Evolutionary conservation across 371 early-diverging fungal genomes (phyloP), one percentile per base, ranked within the genome.

Genomic region (Funneliformis caledonium): DNA sequence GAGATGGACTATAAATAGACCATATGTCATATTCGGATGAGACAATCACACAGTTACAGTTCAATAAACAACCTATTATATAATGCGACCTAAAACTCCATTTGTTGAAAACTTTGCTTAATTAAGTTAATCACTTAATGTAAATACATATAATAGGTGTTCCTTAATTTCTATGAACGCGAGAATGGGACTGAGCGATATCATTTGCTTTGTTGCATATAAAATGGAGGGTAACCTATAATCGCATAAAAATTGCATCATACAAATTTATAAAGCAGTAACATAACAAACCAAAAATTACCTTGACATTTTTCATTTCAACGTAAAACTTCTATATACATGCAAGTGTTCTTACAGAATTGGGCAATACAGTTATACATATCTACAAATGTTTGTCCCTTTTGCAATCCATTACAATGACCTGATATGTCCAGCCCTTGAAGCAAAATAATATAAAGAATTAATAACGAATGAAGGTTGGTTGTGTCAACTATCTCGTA

Each of bases 321-420:
- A 75, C n/a, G 9, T 33, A 75, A 19, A 75, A 75, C 2, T 75
- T 75, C 60, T 75, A 61, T 19, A 75, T 1, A 42, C 22, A 60
- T 61, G 60, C 62, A n/a, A 75, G 76, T 61, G 76, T 75, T 75
- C 42, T 75, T 75, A n/a, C 60, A 12, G 76, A 75, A 75, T 75
- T 75, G 61, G 62, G 76, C 42, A 75, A 61, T 8, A 75, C n/a
- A 75, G 60, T 45, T 75, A 43, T 3, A 61, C 76, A 61, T 61
- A 75, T 19, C 76, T 22, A 60, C 76, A 75, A 42, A 75, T 75
- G 42, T 75, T 75, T 0, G 76, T 75, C 61, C 61, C 76, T 61
- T 26, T 75, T 61, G 45, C 76, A 75, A 61, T 75, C 76, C 76
- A 75, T 75, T 4, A 61, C 76, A 75, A 75, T 0, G 48, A 75